Evolutionary conservation across 2,329 filamentous ascomycete genomes (phyloP), one percentile per base, ranked within the genome.

Genomic region (Zasmidium cellare): DNA sequence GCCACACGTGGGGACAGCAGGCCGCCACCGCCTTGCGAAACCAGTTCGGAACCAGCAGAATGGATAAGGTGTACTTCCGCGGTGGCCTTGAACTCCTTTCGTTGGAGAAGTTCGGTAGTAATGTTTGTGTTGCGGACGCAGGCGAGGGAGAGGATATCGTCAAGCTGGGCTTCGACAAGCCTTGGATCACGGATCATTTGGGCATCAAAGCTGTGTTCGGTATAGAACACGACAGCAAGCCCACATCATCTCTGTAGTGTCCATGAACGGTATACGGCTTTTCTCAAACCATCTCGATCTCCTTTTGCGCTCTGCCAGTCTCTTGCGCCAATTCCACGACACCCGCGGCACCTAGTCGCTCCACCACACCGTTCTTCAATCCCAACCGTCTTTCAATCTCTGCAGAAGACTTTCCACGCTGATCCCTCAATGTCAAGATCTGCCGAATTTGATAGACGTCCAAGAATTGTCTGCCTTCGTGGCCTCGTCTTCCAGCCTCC

Each of bases 1-100:
- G 81, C 0, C 82, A 79, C 63, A 86, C 83, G 0, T 86, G 83
- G 83, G 83, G 84, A 0, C 79, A 84, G 60, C 83, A 85, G 71
- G 77, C 76, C 2, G 65, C 75, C 2, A 71, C 73, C 1, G 67
- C 59, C 48, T 62, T 77, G 53, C 72, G 77, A 22, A 68, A 78
- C 41, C 71, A 65, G 56, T 84, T 80, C 68, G 82, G 81, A 0
- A 78, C 76, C 54, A 77, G 73, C 31, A 72, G 83, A 5, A 82
- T 84, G 81, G 83, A 85, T 55, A 85, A 81, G 69, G 73, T 84
- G 9, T 72, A 79, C 24, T 65, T 81, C 76, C 63, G 75, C 45
- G 82, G 82, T 1, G 57, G 46, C 14, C 38, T 75, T 0, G 31
- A 55, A 24, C 61, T 73, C 20, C 55, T 59, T 18, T 65, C 51